These are phyloP conservation scores for Sugiyamaella smithiae DNA, from an alignment of 805 yeast species.

Conservation along the genomic window DNA sequence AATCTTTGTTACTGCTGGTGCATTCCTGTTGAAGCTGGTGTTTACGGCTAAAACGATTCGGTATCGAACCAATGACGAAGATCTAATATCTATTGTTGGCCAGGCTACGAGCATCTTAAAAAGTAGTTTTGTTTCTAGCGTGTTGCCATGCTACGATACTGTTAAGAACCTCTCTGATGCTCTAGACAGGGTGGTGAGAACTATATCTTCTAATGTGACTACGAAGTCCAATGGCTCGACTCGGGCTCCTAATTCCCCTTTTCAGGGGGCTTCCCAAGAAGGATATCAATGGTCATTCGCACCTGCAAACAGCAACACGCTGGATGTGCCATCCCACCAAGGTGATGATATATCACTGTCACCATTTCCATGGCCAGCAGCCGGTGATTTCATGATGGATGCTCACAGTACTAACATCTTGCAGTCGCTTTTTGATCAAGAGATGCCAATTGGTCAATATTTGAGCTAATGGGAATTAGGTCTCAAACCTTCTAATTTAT, in stretches of 20 bases:
- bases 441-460: neutral
- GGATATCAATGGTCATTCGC: slow-evolving; percentile 13
- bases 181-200: slow-evolving; percentile 7
- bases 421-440: slow-evolving; percentile 8
- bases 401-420: slow-evolving; percentile 20
- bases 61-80: slow-evolving; percentile 11
- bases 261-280: neutral
- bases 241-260: neutral
- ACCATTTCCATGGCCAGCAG: neutral
- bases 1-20: slow-evolving; percentile 26
- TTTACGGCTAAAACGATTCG: slow-evolving; percentile 12
- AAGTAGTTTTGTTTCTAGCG: slow-evolving; percentile 5
- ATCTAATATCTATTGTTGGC: slow-evolving; percentile 7
- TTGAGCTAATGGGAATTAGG: no score
- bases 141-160: slow-evolving; percentile 20
- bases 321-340: neutral
- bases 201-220: neutral
- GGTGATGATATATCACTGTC: neutral
- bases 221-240: neutral
- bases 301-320: neutral
- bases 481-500: no score
- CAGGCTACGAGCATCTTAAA: slow-evolving; percentile 13
- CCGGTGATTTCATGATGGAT: slow-evolving; percentile 15
- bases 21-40: slow-evolving; percentile 23
- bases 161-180: slow-evolving; percentile 19